phyloP scores from a whole-genome alignment of 1,284 basidiomycete species.

The Cutaneotrichosporon arboriforme region DNA sequence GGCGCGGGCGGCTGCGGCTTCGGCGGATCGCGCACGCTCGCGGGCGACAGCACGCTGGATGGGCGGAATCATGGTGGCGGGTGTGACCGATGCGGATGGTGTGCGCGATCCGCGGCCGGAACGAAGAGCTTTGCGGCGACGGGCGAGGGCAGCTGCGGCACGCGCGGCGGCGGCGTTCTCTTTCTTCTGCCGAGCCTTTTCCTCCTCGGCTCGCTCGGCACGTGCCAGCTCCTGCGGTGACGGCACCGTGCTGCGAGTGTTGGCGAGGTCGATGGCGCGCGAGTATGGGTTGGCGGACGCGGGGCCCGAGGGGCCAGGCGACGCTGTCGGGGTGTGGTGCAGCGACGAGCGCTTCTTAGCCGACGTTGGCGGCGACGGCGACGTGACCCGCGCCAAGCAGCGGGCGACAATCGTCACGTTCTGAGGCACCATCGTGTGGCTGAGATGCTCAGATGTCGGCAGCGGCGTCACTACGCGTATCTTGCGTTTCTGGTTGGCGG shows the following conservation, averaged over 20 bases:
- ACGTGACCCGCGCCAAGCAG: constrained; percentile 22
- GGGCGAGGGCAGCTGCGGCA: constrained; percentile 22
- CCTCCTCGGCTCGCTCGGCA: constrained; percentile 25
- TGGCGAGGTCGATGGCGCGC: constrained; percentile 27
- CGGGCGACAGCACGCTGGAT: constrained; percentile 18
- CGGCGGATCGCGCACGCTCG: constrained; percentile 17
- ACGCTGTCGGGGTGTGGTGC: constrained; percentile 16
- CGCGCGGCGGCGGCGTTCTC: constrained; percentile 30
- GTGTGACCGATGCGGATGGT: constrained; percentile 9
- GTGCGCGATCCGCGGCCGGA: constrained; percentile 12
- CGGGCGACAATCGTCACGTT: constrained; percentile 29
- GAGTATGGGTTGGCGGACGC: constrained; percentile 28
- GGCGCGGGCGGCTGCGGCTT: constrained; percentile 10
- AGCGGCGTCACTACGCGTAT: constrained; percentile 1
- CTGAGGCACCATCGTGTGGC: constrained; percentile 23
- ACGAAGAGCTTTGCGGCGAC: constrained; percentile 14
- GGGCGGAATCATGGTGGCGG: constrained; percentile 17
- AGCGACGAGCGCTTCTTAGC: constrained; percentile 13
- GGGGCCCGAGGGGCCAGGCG: constrained; percentile 7
- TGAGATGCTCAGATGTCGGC: constrained; percentile 9
- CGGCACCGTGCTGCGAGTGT: constrained; percentile 28
- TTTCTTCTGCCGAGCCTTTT: constrained; percentile 28
- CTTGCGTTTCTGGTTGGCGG: constrained; percentile 16
- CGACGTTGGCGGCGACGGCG: constrained; percentile 6
- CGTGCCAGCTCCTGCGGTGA: constrained; percentile 28